A percentile compares a stretch with the other conserved stretches of the same genome.
These are phyloP conservation scores for Aspergillus fumigatus DNA, from an alignment of 2,329 filamentous ascomycete species.

Conservation along the genomic window DNA sequence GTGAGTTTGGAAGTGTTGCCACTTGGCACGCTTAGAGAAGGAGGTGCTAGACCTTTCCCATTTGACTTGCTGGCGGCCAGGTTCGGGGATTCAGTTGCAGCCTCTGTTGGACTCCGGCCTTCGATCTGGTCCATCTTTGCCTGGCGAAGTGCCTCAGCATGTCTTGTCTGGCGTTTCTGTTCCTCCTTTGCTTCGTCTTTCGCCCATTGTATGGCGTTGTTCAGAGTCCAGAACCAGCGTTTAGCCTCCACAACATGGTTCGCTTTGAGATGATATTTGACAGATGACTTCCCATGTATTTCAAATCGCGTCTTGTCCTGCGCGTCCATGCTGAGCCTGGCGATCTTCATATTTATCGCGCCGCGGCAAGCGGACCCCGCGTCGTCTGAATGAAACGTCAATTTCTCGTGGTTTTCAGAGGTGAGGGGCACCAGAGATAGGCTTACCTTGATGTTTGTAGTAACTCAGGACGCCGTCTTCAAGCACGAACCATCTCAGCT, in stretches of 20 bases:
- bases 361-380: conserved; percentile 92
- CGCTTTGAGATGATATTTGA: conserved; percentile 96
- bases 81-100: conserved; percentile 34
- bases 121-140: conserved; percentile 71
- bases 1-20: conserved; percentile 45
- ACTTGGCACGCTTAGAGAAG: conserved; percentile 33
- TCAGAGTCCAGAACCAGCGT: conserved; percentile 97
- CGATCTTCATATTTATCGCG: conserved; percentile 98
- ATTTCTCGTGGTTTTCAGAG: neutral
- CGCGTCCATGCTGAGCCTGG: conserved; percentile 87
- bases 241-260: conserved; percentile 98
- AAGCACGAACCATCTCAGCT: conserved; percentile 94
- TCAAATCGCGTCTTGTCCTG: conserved; percentile 98
- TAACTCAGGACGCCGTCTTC: conserved; percentile 97
- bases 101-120: conserved; percentile 43
- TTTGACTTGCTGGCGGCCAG: conserved; percentile 29
- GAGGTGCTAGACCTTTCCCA: conserved; percentile 33
- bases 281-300: conserved; percentile 95
- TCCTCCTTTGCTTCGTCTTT: conserved; percentile 96
- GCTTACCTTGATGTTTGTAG: conserved; percentile 83
- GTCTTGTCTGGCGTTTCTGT: conserved; percentile 67
- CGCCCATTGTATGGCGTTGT: conserved; percentile 97
- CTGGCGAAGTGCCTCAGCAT: conserved; percentile 70
- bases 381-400: conserved; percentile 57
- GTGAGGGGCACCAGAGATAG: neutral